Percentiles rank a stretch among this genome's conserved stretches.
Conservation (phyloP, 1,284 basidiomycete genomes). For the Microstroma glucosiphilum region DNA sequence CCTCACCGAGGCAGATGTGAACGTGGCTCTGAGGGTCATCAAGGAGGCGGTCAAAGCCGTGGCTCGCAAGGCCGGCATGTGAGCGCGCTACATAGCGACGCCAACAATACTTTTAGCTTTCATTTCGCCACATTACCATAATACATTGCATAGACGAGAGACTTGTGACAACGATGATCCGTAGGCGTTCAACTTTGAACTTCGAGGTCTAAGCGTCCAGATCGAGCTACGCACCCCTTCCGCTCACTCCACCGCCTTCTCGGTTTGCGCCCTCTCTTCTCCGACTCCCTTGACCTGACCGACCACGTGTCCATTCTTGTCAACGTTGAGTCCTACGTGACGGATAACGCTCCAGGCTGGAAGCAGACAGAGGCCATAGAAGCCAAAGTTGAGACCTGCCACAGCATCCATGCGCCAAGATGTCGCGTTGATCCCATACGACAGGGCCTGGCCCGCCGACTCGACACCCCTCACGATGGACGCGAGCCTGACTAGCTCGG, state of each 20-base stretch:
- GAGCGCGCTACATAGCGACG: too few species aligned
- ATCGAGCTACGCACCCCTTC: too few species aligned
- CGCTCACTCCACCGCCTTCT: too few species aligned
- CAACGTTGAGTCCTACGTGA: conserved; percentile 24
- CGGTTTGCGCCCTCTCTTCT: not conserved
- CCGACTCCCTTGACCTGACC: not conserved
- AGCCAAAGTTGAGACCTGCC: conserved; percentile 42
- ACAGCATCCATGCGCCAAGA: conserved; percentile 37
- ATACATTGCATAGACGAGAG: too few species aligned
- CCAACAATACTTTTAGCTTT: too few species aligned
- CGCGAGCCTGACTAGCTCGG: conserved; percentile 41
- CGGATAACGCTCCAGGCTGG: conserved; percentile 43
- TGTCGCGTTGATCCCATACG: conserved; percentile 42
- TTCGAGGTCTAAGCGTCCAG: too few species aligned
- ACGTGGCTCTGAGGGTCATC: conserved; percentile 33
- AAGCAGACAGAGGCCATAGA: conserved; percentile 32
- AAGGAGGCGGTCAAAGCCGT: conserved; percentile 27
- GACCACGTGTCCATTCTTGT: not conserved
- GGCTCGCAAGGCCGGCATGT: not conserved
- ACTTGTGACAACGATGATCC: too few species aligned
- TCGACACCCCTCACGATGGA: conserved; percentile 45
- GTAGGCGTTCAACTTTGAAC: too few species aligned
- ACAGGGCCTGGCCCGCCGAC: conserved; percentile 42
- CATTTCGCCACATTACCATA: too few species aligned
- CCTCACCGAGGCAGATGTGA: conserved; percentile 34